phyloP scores from a whole-genome alignment of 768 basidiomycete species.

The Strobilomyces confusus region DNA sequence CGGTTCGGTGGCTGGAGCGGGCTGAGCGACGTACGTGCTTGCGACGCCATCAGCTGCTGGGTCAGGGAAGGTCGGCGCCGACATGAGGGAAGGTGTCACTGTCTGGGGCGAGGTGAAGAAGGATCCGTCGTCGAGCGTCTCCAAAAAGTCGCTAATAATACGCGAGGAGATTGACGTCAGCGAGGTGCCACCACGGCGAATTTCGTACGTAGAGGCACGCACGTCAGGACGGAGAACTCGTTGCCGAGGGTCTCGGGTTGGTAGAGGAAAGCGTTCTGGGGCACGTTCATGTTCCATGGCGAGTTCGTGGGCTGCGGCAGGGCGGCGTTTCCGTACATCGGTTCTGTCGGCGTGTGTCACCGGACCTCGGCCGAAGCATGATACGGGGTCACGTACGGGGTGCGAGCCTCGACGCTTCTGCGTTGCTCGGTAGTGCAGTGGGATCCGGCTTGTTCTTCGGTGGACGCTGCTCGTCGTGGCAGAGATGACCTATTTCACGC shows the following conservation, averaged over 20 bases:
- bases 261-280: constrained; percentile 55
- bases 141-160: constrained; percentile 70
- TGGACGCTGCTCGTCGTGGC: constrained; percentile 78
- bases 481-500: constrained; percentile 92
- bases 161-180: too few species aligned
- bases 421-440: constrained; percentile 21
- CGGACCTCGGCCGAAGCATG: neutral
- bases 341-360: constrained; percentile 10
- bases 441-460: constrained; percentile 43
- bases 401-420: constrained; percentile 33
- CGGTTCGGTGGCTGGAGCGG: constrained; percentile 16
- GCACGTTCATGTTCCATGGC: constrained; percentile 52
- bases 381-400: constrained; percentile 17
- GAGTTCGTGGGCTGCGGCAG: constrained; percentile 32
- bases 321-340: constrained; percentile 20
- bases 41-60: constrained; percentile 6
- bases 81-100: constrained; percentile 46
- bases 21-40: constrained; percentile 14
- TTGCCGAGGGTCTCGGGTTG: constrained; percentile 73
- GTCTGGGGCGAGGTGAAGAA: constrained; percentile 64
- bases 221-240: constrained; percentile 81
- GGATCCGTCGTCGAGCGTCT: constrained; percentile 79
- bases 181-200: too few species aligned
- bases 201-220: constrained; percentile 19
- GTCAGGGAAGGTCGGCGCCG: constrained; percentile 33